These are phyloP conservation scores for Plasmodium fragile DNA, from an alignment of 169 alveolate genomes.

Conservation along the genomic window DNA sequence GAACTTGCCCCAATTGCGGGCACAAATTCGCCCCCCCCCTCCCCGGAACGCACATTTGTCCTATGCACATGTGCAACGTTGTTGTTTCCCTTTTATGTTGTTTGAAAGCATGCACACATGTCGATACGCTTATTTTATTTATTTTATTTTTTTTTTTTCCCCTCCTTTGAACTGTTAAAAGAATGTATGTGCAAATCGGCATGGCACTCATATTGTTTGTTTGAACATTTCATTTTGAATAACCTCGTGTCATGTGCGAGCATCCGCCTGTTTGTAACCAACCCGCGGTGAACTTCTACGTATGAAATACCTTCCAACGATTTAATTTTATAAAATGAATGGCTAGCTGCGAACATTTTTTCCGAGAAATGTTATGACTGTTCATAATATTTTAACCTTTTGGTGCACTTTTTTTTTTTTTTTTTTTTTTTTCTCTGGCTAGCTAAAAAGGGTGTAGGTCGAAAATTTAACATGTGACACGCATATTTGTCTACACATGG, in stretches of 20 bases:
- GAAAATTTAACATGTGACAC: not conserved
- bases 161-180: not conserved
- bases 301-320: not conserved
- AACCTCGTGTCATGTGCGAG: not conserved
- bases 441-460: not conserved
- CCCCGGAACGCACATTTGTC: not conserved
- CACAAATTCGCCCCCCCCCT: not conserved
- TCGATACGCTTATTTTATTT: not conserved
- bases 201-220: not conserved
- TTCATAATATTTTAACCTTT: not conserved
- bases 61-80: not conserved
- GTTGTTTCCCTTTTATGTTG: not conserved
- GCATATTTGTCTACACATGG: not conserved
- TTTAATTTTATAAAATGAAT: not conserved
- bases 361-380: not conserved
- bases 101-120: not conserved
- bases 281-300: not conserved
- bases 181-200: not conserved
- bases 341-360: not conserved
- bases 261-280: not conserved
- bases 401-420: not conserved
- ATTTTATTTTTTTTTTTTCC: not conserved
- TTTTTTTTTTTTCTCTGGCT: not conserved
- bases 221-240: not conserved
- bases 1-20: not conserved